Evolutionary conservation across 257 asterid species (phyloP), one percentile per base, ranked within the genome.

Genomic region (Przewalskia tangutica): DNA sequence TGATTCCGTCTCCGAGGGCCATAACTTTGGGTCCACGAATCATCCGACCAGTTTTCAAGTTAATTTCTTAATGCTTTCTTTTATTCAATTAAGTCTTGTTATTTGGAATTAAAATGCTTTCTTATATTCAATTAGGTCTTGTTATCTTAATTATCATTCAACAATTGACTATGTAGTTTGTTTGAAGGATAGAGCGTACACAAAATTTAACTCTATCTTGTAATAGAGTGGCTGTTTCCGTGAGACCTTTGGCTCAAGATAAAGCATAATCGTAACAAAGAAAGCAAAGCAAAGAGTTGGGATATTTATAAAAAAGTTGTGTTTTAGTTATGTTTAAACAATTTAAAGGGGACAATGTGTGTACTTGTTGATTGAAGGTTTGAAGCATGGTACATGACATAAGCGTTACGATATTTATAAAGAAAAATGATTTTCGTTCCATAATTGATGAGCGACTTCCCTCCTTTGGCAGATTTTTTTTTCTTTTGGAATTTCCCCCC

Each of bases 1-100:
- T 67, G 97, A 90, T 38, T 90, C 97, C 79, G 92, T 92, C 81
- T 81, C 97, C 51, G 92, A 86, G 48, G 97, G 90, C 50, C 91
- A 92, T 64, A 86, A 84, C 90, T 90, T 13, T 94, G 98, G 98
- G 94, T 88, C 75, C 89, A 94, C 84, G 86, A 84, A 42, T 89
- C 94, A 64, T 85, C 44, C 96, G 94, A 81, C 97, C 98, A 2
- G 77, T 94, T 23, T 94, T 93, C 94, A 87, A 83, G 98, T 94
- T 81, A 81, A 40, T 20, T 46, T 13, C 42, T 8, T 20, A 7
- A 8, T 68, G 77, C 77, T 42, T 40, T 67, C 77, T 67, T 40
- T 4, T 2, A 40, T 42, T 68, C 44, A 20, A 73, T 23, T 23
- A 48, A 12, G 13, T 14, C 8, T 38, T 38, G 42, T 38, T 38